Evolutionary conservation across 2,329 filamentous ascomycete species (phyloP).

Genomic region (Alternaria sp.): DNA sequence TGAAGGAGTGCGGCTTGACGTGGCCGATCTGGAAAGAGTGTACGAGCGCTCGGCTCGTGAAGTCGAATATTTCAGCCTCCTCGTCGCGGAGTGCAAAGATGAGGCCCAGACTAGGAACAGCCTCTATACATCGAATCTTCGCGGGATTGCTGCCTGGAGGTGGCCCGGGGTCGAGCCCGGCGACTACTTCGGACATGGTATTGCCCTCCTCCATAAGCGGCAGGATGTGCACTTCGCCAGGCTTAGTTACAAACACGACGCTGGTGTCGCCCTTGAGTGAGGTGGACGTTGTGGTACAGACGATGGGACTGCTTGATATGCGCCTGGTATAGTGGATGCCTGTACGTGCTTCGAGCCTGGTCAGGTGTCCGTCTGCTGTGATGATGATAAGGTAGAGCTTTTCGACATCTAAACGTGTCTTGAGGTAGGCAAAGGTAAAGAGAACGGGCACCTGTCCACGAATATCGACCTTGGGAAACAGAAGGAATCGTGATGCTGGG

Average conservation of each 20-base stretch:
- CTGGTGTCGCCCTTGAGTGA: conserved; percentile 32
- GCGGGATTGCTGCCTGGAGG: conserved; percentile 46
- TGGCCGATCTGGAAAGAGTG: conserved; percentile 66
- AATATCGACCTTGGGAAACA: conserved; percentile 59
- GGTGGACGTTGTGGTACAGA: conserved; percentile 38
- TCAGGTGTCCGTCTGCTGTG: conserved; percentile 68
- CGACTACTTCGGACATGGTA: conserved; percentile 41
- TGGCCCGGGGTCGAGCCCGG: conserved; percentile 42
- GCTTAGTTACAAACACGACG: conserved; percentile 43
- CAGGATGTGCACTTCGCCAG: conserved; percentile 44
- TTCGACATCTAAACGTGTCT: conserved; percentile 32
- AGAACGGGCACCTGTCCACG: conserved; percentile 68
- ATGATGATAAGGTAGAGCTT: conserved; percentile 63
- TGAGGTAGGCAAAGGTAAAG: conserved; percentile 58
- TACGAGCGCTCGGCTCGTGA: conserved; percentile 62
- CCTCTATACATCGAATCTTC: conserved; percentile 64
- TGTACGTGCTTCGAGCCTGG: conserved; percentile 61
- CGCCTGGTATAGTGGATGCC: conserved; percentile 42
- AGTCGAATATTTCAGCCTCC: conserved; percentile 67
- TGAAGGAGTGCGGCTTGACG: conserved; percentile 66
- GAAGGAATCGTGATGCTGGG: conserved; percentile 61
- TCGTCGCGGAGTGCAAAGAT: conserved; percentile 66
- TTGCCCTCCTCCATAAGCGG: conserved; percentile 29
- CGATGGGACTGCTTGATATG: conserved; percentile 33
- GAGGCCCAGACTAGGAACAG: conserved; percentile 63